Percentiles rank a stretch among this genome's conserved stretches.
Evolutionary conservation across 805 yeast species (phyloP).

Genomic region (Metschnikowia picachoensis): DNA sequence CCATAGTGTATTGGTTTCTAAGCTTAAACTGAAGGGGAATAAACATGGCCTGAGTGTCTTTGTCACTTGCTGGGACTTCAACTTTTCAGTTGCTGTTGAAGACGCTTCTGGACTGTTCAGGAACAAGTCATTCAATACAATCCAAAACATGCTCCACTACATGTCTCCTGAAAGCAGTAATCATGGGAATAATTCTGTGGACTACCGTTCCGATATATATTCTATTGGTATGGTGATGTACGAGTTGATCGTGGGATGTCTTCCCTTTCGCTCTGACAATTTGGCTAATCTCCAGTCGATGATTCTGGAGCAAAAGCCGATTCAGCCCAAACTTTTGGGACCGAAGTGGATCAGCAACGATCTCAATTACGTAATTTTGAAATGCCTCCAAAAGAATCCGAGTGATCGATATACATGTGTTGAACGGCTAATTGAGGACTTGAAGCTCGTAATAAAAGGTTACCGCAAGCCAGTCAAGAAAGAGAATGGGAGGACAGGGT

Average conservation of each 20-base stretch:
- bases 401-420: slow-evolving; percentile 36
- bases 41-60: slow-evolving; percentile 22
- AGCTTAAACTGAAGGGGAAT: slow-evolving; percentile 8
- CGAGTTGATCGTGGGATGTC: slow-evolving; percentile 42
- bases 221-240: slow-evolving; percentile 48
- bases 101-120: slow-evolving; percentile 41
- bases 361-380: slow-evolving; percentile 40
- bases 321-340: slow-evolving; percentile 34
- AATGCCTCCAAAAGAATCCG: slow-evolving; percentile 39
- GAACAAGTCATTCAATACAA: slow-evolving; percentile 33
- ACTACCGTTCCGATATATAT: slow-evolving; percentile 47
- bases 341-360: slow-evolving; percentile 24
- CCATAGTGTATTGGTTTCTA: slow-evolving; percentile 34
- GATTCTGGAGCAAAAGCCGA: slow-evolving; percentile 40
- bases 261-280: slow-evolving; percentile 42
- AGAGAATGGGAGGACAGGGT: slow-evolving; percentile 2
- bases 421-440: slow-evolving; percentile 32
- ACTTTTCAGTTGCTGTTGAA: slow-evolving; percentile 40
- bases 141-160: slow-evolving; percentile 41
- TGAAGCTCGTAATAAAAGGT: slow-evolving; percentile 22
- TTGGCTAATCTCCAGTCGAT: slow-evolving; percentile 35
- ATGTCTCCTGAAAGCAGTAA: slow-evolving; percentile 51
- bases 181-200: slow-evolving; percentile 34
- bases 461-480: slow-evolving; percentile 10
- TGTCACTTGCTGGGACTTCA: slow-evolving; percentile 47